phyloP scores from a whole-genome alignment of 1,284 basidiomycete genomes.

The Mrakiaceae sp. region DNA sequence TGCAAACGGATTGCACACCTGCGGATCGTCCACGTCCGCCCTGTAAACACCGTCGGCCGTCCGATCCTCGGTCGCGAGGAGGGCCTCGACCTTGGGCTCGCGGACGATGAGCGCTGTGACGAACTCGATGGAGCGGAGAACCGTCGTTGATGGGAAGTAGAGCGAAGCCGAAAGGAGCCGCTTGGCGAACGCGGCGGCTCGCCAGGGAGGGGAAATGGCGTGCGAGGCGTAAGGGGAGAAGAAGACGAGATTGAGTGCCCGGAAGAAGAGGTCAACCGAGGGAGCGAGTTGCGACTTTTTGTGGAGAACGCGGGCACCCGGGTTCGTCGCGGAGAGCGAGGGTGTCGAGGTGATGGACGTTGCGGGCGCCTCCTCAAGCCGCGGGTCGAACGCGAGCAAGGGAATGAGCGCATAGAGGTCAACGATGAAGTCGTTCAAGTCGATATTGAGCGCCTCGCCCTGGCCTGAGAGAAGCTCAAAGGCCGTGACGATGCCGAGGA shows the following conservation, averaged over 20 bases:
- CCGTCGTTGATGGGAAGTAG: slow-evolving; percentile 60
- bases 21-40: slow-evolving; percentile 72
- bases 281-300: slow-evolving; percentile 21
- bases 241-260: slow-evolving; percentile 68
- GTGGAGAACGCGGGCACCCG: slow-evolving; percentile 12
- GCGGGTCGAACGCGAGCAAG: slow-evolving; percentile 39
- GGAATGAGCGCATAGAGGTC: slow-evolving; percentile 39
- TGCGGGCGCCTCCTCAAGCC: slow-evolving; percentile 38
- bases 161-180: slow-evolving; percentile 68
- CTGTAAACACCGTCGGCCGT: slow-evolving; percentile 68
- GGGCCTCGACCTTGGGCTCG: slow-evolving; percentile 67
- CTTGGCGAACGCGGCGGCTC: slow-evolving; percentile 83
- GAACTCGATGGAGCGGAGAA: slow-evolving; percentile 59
- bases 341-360: slow-evolving; percentile 24
- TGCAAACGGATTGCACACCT: slow-evolving; percentile 44
- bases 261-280: slow-evolving; percentile 63
- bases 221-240: slow-evolving; percentile 48
- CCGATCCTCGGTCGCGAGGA: slow-evolving; percentile 77
- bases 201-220: slow-evolving; percentile 53
- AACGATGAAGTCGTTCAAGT: slow-evolving; percentile 78
- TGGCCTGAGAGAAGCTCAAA: slow-evolving; percentile 94
- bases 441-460: slow-evolving; percentile 93
- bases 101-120: slow-evolving; percentile 58
- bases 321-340: slow-evolving; percentile 20
- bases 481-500: slow-evolving; percentile 85